Percentiles rank a stretch among this genome's conserved stretches.
phyloP scores from a whole-genome alignment of 208 protist species.

The Crithidia fasciculata region DNA sequence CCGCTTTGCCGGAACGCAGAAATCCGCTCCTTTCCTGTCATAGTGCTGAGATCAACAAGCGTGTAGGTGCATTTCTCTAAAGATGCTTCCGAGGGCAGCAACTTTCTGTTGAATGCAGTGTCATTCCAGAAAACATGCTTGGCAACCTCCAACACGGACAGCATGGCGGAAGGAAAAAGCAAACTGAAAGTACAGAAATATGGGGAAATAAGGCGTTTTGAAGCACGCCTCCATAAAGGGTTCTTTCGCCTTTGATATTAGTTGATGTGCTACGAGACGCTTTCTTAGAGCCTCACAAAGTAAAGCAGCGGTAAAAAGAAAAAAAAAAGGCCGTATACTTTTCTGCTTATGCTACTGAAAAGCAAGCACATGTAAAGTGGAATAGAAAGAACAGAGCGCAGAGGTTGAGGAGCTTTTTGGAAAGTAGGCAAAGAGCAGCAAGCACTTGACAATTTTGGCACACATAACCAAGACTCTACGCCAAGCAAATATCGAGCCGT shows the following conservation, averaged over 20 bases:
- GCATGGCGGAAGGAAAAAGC: constrained; percentile 43
- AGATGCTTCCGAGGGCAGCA: constrained; percentile 68
- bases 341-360: too few species aligned
- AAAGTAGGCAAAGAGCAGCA: too few species aligned
- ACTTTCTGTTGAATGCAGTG: constrained; percentile 51
- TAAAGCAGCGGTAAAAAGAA: neutral
- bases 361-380: too few species aligned
- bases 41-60: constrained; percentile 71
- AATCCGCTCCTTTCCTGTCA: constrained; percentile 77
- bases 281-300: neutral
- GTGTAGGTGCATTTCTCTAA: constrained; percentile 63
- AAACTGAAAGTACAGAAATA: neutral
- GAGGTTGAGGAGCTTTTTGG: too few species aligned
- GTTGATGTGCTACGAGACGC: too few species aligned
- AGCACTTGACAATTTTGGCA: too few species aligned
- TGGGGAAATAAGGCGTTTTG: neutral
- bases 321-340: constrained; percentile 4
- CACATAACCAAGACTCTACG: too few species aligned
- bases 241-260: too few species aligned
- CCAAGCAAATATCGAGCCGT: too few species aligned
- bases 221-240: neutral
- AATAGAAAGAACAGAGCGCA: too few species aligned
- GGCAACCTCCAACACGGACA: constrained; percentile 70
- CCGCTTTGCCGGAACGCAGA: constrained; percentile 69
- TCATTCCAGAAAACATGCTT: constrained; percentile 88